phyloP scores from a whole-genome alignment of 83 land plant genomes.

The Picea mariana region DNA sequence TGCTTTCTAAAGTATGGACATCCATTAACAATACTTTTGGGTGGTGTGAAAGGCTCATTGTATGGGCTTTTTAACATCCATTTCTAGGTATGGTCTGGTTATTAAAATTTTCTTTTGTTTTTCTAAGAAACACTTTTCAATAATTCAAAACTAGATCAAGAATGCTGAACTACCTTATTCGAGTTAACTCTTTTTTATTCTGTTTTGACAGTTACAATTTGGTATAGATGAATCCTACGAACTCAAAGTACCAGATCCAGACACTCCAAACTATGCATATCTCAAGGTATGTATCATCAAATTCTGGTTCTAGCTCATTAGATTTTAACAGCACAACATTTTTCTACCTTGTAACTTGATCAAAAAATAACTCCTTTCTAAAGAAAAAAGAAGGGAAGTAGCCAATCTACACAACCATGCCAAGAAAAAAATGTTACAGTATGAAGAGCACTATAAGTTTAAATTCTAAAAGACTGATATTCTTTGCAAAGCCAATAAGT shows the following conservation, averaged over 20 bases:
- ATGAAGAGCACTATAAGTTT: not conserved
- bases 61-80: not conserved
- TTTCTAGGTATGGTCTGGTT: too few species aligned
- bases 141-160: not conserved
- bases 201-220: constrained; percentile 45
- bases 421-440: not conserved
- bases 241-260: constrained; percentile 36
- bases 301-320: not conserved
- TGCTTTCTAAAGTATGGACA: not conserved
- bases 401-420: too few species aligned
- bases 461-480: too few species aligned
- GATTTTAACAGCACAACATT: not conserved
- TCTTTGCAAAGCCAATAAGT: too few species aligned
- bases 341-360: not conserved
- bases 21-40: not conserved
- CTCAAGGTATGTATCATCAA: constrained; percentile 41
- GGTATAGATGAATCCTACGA: constrained; percentile 68
- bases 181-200: not conserved
- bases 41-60: not conserved
- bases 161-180: not conserved
- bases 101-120: too few species aligned
- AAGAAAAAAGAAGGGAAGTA: too few species aligned
- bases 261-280: constrained; percentile 31
- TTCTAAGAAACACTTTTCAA: not conserved
- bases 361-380: too few species aligned